Conservation (phyloP, 768 basidiomycete species). For the Panaeolus cyanescens region DNA sequence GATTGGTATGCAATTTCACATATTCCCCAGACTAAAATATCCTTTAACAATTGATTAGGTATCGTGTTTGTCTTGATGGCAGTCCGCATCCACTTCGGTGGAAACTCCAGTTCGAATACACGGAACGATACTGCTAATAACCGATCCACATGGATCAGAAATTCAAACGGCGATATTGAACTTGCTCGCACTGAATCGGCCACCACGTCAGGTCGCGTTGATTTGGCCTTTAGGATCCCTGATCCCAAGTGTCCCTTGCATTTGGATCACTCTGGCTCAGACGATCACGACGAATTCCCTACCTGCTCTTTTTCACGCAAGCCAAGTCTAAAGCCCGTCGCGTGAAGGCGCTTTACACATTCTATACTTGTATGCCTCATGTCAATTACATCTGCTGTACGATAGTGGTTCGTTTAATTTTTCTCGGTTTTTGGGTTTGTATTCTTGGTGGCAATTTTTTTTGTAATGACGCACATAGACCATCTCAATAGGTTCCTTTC, state of each 20-base stretch:
- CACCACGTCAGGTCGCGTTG: neutral
- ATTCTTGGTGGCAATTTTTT: too few relatives aligned
- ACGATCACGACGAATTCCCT: neutral
- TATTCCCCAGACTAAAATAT: neutral
- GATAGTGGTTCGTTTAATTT: too few relatives aligned
- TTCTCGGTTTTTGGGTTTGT: too few relatives aligned
- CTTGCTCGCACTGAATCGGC: neutral
- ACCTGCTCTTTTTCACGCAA: neutral
- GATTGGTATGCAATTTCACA: conserved; percentile 13
- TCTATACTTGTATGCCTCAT: neutral
- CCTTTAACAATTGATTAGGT: neutral
- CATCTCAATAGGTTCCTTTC: too few relatives aligned
- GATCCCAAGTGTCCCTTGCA: neutral
- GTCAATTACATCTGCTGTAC: too few relatives aligned
- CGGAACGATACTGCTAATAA: neutral
- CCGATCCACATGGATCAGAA: neutral
- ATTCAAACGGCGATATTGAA: neutral
- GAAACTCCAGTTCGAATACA: neutral
- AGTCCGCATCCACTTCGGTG: neutral
- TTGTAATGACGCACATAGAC: too few relatives aligned
- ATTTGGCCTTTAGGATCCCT: neutral
- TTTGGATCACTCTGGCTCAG: neutral
- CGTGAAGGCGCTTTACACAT: neutral
- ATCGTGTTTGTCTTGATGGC: neutral
- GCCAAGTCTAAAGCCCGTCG: neutral